These are phyloP conservation scores for Eucalyptus camaldulensis DNA, from an alignment of 345 rosid genomes.

Conservation along the genomic window DNA sequence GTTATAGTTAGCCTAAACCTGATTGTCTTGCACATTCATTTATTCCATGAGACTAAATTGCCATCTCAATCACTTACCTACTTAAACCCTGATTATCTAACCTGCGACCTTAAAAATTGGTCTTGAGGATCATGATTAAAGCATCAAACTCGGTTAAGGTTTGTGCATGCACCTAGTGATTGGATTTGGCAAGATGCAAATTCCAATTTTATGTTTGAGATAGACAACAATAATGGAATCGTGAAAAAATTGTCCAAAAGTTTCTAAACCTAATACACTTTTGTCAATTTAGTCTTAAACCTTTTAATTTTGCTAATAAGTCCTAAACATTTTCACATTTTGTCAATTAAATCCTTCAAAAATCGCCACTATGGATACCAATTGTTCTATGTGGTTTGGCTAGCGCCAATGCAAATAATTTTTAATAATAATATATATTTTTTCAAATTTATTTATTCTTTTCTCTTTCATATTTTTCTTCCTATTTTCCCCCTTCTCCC, in stretches of 20 bases:
- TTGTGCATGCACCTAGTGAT: neutral
- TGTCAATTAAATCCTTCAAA: neutral
- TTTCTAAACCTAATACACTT: too few species aligned
- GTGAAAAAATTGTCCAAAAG: neutral
- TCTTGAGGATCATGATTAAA: neutral
- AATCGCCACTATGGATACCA: neutral
- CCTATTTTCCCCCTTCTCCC: neutral
- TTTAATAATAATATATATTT: too few species aligned
- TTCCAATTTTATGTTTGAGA: neutral
- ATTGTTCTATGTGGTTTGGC: neutral
- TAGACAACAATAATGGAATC: neutral
- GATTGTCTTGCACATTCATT: neutral
- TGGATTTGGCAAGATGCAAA: neutral
- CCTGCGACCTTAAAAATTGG: neutral
- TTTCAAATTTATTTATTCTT: too few species aligned
- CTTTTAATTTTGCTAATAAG: too few species aligned
- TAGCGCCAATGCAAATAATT: fast-evolving
- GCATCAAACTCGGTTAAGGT: neutral
- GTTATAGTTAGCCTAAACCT: neutral
- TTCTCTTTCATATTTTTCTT: neutral
- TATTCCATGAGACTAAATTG: neutral
- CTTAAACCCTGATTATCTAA: neutral
- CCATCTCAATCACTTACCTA: neutral
- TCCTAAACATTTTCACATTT: neutral
- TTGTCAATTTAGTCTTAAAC: too few species aligned